Evolutionary conservation across 2,329 filamentous ascomycete genomes (phyloP).

Genomic region (Arthrobotrys megalospora): DNA sequence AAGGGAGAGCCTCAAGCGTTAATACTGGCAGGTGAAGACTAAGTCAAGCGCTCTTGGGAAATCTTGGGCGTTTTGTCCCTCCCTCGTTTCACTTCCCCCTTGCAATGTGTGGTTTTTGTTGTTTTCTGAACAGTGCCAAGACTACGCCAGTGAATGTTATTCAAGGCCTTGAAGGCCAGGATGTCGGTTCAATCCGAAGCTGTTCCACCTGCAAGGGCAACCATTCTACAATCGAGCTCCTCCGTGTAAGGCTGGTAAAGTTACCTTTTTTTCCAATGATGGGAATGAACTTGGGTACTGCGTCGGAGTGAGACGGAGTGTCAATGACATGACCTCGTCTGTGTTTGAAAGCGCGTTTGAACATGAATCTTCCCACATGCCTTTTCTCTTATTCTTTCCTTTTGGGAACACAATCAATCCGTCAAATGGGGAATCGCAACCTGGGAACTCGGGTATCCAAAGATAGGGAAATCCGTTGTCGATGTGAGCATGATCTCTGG

Average conservation of each 20-base stretch:
- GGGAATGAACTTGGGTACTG: not conserved
- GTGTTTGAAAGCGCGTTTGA: slow-evolving; percentile 13
- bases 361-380: not conserved
- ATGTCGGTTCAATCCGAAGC: not conserved
- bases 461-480: no score
- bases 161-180: not conserved
- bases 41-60: not conserved
- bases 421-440: no score
- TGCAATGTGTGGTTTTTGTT: slow-evolving; percentile 25
- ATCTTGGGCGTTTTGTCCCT: not conserved
- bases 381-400: slow-evolving; percentile 4
- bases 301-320: slow-evolving; percentile 10
- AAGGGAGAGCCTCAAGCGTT: not conserved
- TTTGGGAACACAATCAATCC: not conserved
- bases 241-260: not conserved
- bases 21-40: not conserved
- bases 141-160: not conserved
- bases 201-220: not conserved
- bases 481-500: no score
- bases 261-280: not conserved
- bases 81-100: not conserved
- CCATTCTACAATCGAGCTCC: not conserved
- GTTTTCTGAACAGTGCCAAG: slow-evolving; percentile 2
- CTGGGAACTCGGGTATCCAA: no score
- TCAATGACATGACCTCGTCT: not conserved